A percentile compares a stretch with the other conserved stretches of the same genome.
Evolutionary conservation across 208 protist genomes (phyloP).

Genomic region (Endotrypanum monterogeii): DNA sequence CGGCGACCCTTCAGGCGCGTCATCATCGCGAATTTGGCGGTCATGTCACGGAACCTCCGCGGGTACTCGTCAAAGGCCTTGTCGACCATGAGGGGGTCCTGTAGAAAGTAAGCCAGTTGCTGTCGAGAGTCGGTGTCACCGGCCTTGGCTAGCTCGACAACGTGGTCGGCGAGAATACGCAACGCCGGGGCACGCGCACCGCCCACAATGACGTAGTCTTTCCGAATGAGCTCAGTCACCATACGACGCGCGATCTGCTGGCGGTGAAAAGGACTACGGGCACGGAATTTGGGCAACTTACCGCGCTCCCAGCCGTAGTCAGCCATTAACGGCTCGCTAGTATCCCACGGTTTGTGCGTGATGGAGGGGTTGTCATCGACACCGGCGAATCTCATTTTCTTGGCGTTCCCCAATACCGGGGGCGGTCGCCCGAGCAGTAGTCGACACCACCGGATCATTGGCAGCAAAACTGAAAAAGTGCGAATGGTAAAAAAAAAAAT

Average conservation of each 20-base stretch:
- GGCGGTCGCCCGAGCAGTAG: conserved; percentile 45
- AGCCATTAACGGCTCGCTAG: conserved; percentile 77
- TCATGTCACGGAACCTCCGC: conserved; percentile 81
- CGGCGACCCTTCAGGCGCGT: conserved; percentile 74
- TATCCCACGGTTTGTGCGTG: conserved; percentile 70
- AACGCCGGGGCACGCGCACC: conserved; percentile 81
- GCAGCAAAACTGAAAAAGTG: background rate
- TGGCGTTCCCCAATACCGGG: conserved; percentile 68
- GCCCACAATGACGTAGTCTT: conserved; percentile 90
- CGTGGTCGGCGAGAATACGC: conserved; percentile 88
- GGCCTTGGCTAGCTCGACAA: conserved; percentile 87
- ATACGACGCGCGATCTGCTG: conserved; percentile 89
- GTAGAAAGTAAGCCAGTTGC: conserved; percentile 88
- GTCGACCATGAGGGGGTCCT: conserved; percentile 90
- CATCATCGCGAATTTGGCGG: conserved; percentile 89
- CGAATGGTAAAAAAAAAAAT: background rate
- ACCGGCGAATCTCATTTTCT: conserved; percentile 70
- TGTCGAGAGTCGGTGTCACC: conserved; percentile 90
- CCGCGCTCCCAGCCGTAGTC: conserved; percentile 87
- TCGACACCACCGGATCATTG: conserved; percentile 45
- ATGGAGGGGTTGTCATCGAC: conserved; percentile 90
- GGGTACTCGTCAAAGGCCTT: conserved; percentile 94
- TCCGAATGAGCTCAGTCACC: conserved; percentile 90
- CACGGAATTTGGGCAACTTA: conserved; percentile 83
- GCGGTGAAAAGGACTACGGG: conserved; percentile 82